A percentile compares a stretch with the other conserved stretches of the same genome.
Conservation (phyloP, 176 grass and related monocot genomes). For the Paspalum notatum region DNA sequence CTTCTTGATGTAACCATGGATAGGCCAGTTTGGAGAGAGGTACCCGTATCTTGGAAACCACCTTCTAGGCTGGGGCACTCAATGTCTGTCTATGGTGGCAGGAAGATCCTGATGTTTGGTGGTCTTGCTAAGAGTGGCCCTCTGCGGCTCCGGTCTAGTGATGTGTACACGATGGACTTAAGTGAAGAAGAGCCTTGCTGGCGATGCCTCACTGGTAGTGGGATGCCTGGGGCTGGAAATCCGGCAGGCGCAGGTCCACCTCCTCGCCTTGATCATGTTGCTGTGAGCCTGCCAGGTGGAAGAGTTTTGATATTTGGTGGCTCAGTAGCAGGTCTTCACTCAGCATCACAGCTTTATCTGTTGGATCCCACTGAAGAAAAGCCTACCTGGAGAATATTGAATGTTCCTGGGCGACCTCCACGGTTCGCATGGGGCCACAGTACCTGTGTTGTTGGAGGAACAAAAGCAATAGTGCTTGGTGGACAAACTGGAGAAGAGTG, state of each 20-base stretch:
- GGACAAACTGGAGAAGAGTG: conserved; percentile 95
- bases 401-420: conserved; percentile 77
- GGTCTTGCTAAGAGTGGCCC: conserved; percentile 92
- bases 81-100: conserved; percentile 62
- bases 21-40: conserved; percentile 87
- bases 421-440: conserved; percentile 93
- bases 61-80: conserved; percentile 90
- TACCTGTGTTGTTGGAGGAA: conserved; percentile 84
- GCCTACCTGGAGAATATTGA: conserved; percentile 86
- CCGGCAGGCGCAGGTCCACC: conserved; percentile 83
- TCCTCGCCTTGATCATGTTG: conserved; percentile 91
- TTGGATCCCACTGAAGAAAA: conserved; percentile 94
- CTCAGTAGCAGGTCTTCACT: conserved; percentile 90
- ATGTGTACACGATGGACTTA: conserved; percentile 95
- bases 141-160: conserved; percentile 71
- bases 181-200: conserved; percentile 84
- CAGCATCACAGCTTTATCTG: conserved; percentile 83
- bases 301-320: conserved; percentile 90
- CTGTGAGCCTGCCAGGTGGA: conserved; percentile 77
- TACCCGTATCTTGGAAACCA: conserved; percentile 83
- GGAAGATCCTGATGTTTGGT: conserved; percentile 92
- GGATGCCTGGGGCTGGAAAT: conserved; percentile 91
- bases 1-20: conserved; percentile 91
- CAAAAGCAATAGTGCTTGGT: conserved; percentile 88
- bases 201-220: conserved; percentile 85